Percentiles rank a stretch among this genome's conserved stretches.
Conservation (phyloP, 257 asterid genomes). For the Ilex asprella region DNA sequence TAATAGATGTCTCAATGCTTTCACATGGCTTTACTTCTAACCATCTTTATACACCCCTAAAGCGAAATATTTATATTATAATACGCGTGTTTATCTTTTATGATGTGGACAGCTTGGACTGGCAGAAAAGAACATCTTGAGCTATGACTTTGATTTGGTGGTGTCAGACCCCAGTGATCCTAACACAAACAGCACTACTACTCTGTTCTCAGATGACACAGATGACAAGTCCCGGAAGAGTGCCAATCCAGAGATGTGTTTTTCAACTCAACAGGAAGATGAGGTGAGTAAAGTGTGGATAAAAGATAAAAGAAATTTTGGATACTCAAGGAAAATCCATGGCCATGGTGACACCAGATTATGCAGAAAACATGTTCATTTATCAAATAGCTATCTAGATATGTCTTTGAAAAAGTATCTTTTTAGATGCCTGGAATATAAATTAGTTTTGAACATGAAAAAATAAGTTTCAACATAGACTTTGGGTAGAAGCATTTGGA, state of each 20-base stretch:
- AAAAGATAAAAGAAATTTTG: not conserved
- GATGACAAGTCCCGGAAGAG: conserved; percentile 65
- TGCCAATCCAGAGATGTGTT: conserved; percentile 51
- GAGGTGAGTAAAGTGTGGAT: conserved; percentile 43
- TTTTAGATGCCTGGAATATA: too few relatives aligned
- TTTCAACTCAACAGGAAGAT: conserved; percentile 52
- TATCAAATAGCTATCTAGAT: not conserved
- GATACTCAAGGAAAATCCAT: too few relatives aligned
- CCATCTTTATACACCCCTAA: not conserved
- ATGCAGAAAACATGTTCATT: not conserved
- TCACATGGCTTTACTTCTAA: not conserved
- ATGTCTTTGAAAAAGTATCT: not conserved
- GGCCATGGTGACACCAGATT: not conserved
- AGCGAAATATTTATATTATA: conserved; percentile 5
- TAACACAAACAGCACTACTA: conserved; percentile 91
- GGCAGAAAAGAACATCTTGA: conserved; percentile 87
- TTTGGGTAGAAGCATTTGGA: too few relatives aligned
- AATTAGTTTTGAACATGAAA: too few relatives aligned
- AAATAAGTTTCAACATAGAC: too few relatives aligned
- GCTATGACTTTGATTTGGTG: conserved; percentile 73
- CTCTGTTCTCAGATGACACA: conserved; percentile 91
- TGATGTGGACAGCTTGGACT: conserved; percentile 76
- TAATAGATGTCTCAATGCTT: not conserved
- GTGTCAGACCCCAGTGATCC: conserved; percentile 92
- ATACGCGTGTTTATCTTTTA: not conserved